phyloP scores from a whole-genome alignment of 768 basidiomycete genomes.

The Coprinellus aureogranulatus region DNA sequence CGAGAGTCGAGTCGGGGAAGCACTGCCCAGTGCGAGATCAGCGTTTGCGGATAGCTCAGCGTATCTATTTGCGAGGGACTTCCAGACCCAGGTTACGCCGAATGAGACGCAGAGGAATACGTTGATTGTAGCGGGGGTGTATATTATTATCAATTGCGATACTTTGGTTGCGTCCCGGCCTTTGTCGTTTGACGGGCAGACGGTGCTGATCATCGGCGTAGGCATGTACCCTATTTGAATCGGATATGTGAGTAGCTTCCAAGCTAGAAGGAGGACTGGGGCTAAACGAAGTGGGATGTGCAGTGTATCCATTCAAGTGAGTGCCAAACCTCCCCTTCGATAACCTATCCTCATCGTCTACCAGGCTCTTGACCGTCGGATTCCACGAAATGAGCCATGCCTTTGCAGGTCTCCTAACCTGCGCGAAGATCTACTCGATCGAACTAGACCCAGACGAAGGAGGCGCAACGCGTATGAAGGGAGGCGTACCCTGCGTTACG shows the following conservation, averaged over 20 bases:
- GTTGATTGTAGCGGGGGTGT: constrained; percentile 75
- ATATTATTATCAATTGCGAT: constrained; percentile 75
- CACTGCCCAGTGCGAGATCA: not conserved
- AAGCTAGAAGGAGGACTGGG: not conserved
- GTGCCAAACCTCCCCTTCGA: not conserved
- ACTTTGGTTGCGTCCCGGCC: constrained; percentile 63
- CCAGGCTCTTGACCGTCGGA: constrained; percentile 78
- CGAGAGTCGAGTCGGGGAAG: constrained; percentile 6
- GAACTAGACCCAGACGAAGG: constrained; percentile 90
- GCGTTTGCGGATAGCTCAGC: constrained; percentile 13
- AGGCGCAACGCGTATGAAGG: constrained; percentile 82
- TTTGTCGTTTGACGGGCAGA: not conserved
- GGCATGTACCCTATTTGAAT: constrained; percentile 77
- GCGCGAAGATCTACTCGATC: constrained; percentile 82
- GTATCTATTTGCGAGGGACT: constrained; percentile 35
- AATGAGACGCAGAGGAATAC: constrained; percentile 73
- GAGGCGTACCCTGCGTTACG: constrained; percentile 78
- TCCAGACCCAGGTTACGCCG: constrained; percentile 51
- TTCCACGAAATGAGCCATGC: constrained; percentile 95
- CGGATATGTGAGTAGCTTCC: constrained; percentile 60
- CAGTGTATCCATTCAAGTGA: constrained; percentile 92
- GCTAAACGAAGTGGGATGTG: not conserved
- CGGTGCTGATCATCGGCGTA: constrained; percentile 22
- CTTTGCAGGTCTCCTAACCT: constrained; percentile 73
- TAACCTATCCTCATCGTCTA: constrained; percentile 1